These are phyloP conservation scores for Trichophyton rubrum DNA, from an alignment of 2,329 filamentous ascomycete species.

Conservation along the genomic window DNA sequence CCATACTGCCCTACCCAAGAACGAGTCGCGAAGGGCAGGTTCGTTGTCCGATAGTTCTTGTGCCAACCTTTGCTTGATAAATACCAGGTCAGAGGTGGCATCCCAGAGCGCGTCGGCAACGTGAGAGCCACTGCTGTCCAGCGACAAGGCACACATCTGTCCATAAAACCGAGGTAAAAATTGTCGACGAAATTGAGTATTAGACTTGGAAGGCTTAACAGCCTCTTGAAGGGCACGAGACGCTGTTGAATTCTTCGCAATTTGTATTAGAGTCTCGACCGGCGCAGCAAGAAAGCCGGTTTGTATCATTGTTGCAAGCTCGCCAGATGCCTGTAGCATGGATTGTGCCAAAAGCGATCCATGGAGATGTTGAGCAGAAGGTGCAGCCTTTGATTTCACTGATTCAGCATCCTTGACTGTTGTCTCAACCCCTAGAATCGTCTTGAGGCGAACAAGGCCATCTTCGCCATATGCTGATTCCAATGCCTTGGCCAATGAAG, in stretches of 20 bases:
- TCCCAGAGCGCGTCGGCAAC: slow-evolving; percentile 56
- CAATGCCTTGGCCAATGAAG: slow-evolving; percentile 44
- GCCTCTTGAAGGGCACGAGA: slow-evolving; percentile 55
- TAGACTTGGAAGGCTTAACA: slow-evolving; percentile 42
- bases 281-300: slow-evolving; percentile 53
- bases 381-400: slow-evolving; percentile 30
- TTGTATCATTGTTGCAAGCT: slow-evolving; percentile 58
- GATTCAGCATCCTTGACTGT: slow-evolving; percentile 35
- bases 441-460: slow-evolving; percentile 40
- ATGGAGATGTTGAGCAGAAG: slow-evolving; percentile 51
- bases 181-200: slow-evolving; percentile 47
- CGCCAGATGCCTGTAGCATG: slow-evolving; percentile 62
- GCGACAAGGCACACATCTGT: slow-evolving; percentile 47
- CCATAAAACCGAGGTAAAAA: slow-evolving; percentile 52
- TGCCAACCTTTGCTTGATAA: slow-evolving; percentile 55
- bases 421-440: slow-evolving; percentile 48
- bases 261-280: slow-evolving; percentile 44
- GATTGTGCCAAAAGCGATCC: slow-evolving; percentile 69
- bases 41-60: slow-evolving; percentile 50
- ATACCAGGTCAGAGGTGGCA: slow-evolving; percentile 51
- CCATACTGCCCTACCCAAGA: slow-evolving; percentile 56
- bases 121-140: slow-evolving; percentile 52
- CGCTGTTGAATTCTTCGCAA: slow-evolving; percentile 50
- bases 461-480: slow-evolving; percentile 46
- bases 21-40: slow-evolving; percentile 48